Conservation (phyloP, 225 moss, liverwort and hornwort genomes). For the Thuidium tamariscinum region DNA sequence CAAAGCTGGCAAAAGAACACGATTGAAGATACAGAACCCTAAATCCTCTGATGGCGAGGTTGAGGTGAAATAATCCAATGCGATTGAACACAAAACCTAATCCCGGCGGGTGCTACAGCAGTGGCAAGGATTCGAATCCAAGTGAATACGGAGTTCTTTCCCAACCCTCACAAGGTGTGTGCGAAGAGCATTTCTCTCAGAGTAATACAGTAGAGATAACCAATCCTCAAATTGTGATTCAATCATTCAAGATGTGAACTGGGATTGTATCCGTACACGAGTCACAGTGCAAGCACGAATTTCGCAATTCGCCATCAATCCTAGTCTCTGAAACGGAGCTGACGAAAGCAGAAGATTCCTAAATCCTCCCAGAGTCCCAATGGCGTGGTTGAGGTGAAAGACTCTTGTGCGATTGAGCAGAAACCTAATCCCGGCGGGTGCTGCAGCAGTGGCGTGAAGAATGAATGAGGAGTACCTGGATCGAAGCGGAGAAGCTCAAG, state of each 20-base stretch:
- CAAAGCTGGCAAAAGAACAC: neutral
- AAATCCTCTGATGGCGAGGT: neutral
- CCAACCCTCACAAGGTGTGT: neutral
- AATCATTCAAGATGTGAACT: neutral
- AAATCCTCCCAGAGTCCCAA: neutral
- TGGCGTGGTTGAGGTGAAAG: neutral
- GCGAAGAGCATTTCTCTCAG: neutral
- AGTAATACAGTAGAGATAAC: neutral
- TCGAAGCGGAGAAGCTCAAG: neutral
- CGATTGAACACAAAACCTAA: neutral
- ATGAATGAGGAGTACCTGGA: neutral
- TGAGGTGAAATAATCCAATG: neutral
- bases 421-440: neutral
- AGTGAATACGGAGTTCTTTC: neutral
- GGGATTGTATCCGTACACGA: neutral
- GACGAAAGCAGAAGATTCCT: neutral
- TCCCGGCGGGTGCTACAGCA: neutral
- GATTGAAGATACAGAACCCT: neutral
- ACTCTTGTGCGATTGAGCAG: neutral
- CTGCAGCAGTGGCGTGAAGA: neutral
- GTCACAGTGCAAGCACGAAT: neutral
- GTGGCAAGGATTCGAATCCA: neutral
- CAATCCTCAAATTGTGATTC: neutral
- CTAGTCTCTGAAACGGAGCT: neutral
- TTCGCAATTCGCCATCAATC: neutral